Evolutionary conservation across 1,284 basidiomycete genomes (phyloP).

Genomic region (Ganoderma resinaceum): DNA sequence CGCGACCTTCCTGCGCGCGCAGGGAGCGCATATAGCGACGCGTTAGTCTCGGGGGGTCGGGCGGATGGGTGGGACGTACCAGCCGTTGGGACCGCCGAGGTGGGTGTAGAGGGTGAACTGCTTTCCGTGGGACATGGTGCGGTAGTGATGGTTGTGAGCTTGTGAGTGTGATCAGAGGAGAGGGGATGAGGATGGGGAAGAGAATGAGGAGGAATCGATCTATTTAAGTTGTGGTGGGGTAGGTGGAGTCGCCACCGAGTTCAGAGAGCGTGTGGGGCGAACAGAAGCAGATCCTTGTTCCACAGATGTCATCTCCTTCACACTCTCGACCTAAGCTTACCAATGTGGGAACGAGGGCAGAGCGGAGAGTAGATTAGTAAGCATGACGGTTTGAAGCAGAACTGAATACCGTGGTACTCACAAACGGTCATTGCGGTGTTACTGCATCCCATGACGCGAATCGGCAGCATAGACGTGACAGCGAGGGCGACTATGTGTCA

Average conservation of each 20-base stretch:
- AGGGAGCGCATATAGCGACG: not conserved
- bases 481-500: too few species aligned
- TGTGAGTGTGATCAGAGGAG: not conserved
- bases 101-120: constrained; percentile 17
- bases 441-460: too few species aligned
- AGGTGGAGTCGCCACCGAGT: not conserved
- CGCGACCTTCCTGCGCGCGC: constrained; percentile 37
- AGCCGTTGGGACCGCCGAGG: constrained; percentile 11
- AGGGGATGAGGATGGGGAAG: not conserved
- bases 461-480: too few species aligned
- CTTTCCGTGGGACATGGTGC: constrained; percentile 16
- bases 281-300: not conserved
- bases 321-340: not conserved
- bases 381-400: not conserved
- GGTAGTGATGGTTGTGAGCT: not conserved
- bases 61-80: not conserved
- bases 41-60: not conserved
- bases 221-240: not conserved
- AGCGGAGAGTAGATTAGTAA: not conserved
- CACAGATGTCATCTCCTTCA: not conserved
- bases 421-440: too few species aligned
- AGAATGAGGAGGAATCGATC: not conserved
- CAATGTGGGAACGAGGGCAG: not conserved
- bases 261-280: not conserved
- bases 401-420: too few species aligned